These are phyloP conservation scores for Rhododendron vialii DNA, from an alignment of 148 eudicot genomes.

Conservation along the genomic window DNA sequence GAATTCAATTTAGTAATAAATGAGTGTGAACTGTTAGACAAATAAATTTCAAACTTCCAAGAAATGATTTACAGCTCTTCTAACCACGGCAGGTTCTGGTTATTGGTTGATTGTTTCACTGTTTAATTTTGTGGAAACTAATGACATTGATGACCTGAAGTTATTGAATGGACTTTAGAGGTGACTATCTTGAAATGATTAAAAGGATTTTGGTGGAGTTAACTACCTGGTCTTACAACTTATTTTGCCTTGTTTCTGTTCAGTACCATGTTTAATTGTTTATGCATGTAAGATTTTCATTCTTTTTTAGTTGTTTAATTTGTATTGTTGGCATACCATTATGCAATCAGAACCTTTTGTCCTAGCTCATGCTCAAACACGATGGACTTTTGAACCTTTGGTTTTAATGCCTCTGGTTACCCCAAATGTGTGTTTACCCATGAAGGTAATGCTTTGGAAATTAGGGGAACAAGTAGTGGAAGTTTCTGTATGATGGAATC, in stretches of 20 bases:
- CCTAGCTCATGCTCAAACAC: background rate
- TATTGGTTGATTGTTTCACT: constrained; percentile 7
- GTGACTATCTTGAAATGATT: background rate
- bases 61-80: constrained; percentile 88
- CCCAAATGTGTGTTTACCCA: background rate
- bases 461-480: no score
- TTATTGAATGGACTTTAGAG: background rate
- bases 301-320: background rate
- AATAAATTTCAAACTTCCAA: constrained; percentile 47
- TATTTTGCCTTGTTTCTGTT: background rate
- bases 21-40: background rate
- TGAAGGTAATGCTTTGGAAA: no score
- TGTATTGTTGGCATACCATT: no score
- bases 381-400: background rate
- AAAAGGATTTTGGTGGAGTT: background rate
- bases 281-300: background rate
- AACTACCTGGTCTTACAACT: background rate
- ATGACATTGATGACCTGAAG: background rate
- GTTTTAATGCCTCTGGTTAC: background rate
- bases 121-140: background rate
- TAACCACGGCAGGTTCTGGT: constrained; percentile 60
- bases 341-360: background rate
- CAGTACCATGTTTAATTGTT: background rate
- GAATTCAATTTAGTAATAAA: background rate
- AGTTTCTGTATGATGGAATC: background rate